These are phyloP conservation scores for Candolleomyces efflorescens DNA, from an alignment of 768 basidiomycete genomes.

Conservation along the genomic window DNA sequence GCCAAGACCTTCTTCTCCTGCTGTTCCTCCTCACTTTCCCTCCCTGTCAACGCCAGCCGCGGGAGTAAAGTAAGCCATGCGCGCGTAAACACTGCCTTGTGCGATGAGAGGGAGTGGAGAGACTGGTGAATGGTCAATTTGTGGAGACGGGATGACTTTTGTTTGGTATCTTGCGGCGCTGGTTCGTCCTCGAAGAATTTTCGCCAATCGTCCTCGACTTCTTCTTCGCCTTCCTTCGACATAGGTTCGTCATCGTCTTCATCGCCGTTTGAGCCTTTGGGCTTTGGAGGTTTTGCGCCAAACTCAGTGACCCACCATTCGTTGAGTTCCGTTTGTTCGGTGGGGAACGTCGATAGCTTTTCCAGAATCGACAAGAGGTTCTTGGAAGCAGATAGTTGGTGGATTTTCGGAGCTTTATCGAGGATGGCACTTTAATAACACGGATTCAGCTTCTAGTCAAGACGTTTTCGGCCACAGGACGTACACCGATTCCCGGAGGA, in stretches of 20 bases:
- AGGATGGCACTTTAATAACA: conserved; percentile 23
- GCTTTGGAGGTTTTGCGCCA: conserved; percentile 49
- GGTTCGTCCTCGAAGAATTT: conserved; percentile 77
- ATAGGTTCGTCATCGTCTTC: conserved; percentile 39
- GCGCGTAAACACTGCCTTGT: conserved; percentile 75
- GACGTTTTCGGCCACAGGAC: conserved; percentile 17
- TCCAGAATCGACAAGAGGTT: conserved; percentile 65
- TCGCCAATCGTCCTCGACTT: conserved; percentile 66
- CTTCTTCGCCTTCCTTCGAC: conserved; percentile 55
- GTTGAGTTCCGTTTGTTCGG: conserved; percentile 61
- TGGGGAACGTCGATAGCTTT: conserved; percentile 69
- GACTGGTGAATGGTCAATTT: conserved; percentile 72
- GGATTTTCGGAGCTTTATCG: conserved; percentile 22
- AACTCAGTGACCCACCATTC: conserved; percentile 78
- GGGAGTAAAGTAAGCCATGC: conserved; percentile 77
- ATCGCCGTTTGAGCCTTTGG: conserved; percentile 35
- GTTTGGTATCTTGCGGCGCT: conserved; percentile 26
- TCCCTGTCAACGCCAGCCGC: conserved; percentile 26
- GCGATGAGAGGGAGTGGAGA: conserved; percentile 70
- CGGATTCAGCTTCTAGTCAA: neutral
- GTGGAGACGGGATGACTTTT: conserved; percentile 48
- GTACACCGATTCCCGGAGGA: conserved; percentile 75
- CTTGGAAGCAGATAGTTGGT: conserved; percentile 30
- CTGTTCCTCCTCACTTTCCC: conserved; percentile 16
- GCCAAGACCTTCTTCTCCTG: conserved; percentile 38